phyloP scores from a whole-genome alignment of 345 rosid genomes.

The Lagerstroemia speciosa region DNA sequence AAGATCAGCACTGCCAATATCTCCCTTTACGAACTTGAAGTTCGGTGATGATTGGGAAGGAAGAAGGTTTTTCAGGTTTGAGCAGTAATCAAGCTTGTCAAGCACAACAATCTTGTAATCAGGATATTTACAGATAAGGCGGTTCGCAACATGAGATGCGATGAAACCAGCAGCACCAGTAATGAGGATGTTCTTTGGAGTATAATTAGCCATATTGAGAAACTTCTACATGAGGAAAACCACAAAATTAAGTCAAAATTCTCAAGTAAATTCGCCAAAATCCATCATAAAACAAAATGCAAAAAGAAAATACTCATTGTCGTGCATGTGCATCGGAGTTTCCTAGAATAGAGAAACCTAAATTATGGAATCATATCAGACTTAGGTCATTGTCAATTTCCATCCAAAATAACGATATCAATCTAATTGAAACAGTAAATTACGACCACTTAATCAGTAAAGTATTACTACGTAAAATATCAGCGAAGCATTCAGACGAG shows the following conservation, averaged over 20 bases:
- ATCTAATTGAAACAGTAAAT: too few species aligned
- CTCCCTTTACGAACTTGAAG: conserved; percentile 82
- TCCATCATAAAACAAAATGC: too few species aligned
- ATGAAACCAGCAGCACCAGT: conserved; percentile 83
- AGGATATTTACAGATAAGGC: conserved; percentile 62
- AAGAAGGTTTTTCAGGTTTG: conserved; percentile 64
- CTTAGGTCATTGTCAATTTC: background rate
- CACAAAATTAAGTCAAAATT: too few species aligned
- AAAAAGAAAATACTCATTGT: too few species aligned
- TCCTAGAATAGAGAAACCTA: too few species aligned
- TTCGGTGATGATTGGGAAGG: conserved; percentile 58
- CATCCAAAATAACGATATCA: too few species aligned
- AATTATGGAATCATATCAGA: background rate
- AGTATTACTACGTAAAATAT: too few species aligned
- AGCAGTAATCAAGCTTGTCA: conserved; percentile 87
- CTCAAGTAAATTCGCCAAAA: too few species aligned
- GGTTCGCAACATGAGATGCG: conserved; percentile 48
- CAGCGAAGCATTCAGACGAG: too few species aligned
- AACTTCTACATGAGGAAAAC: too few species aligned
- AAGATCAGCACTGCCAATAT: conserved; percentile 69
- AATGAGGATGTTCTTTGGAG: conserved; percentile 73
- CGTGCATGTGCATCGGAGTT: too few species aligned
- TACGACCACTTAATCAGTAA: too few species aligned
- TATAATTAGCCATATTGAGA: conserved; percentile 33
- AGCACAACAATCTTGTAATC: conserved; percentile 79